phyloP scores from a whole-genome alignment of 495 filamentous ascomycete species.

The Podospora bellae-mahoneyi region DNA sequence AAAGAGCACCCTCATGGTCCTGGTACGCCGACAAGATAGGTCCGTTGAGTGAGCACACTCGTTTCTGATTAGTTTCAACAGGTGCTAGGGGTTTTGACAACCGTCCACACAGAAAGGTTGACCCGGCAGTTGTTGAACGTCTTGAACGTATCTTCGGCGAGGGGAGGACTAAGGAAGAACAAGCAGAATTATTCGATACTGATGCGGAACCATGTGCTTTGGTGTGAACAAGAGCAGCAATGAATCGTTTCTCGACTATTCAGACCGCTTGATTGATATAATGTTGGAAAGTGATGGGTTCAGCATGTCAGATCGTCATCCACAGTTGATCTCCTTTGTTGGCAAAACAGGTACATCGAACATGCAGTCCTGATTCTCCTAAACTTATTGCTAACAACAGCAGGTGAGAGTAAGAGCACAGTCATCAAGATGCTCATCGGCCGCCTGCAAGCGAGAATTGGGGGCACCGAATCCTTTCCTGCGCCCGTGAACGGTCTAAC shows the following conservation, averaged over 20 bases:
- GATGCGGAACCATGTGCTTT: slow-evolving; percentile 53
- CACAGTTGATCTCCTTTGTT: slow-evolving; percentile 48
- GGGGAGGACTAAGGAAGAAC: slow-evolving; percentile 28
- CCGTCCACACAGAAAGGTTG: slow-evolving; percentile 31
- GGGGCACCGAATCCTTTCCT: slow-evolving; percentile 20
- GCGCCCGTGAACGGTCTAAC: slow-evolving; percentile 36
- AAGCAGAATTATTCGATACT: slow-evolving; percentile 29
- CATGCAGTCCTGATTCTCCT: no score
- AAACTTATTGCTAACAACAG: no score
- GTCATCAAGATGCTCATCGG: slow-evolving; percentile 54
- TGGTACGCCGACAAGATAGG: no score
- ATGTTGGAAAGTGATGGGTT: slow-evolving; percentile 37
- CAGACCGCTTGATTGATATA: slow-evolving; percentile 36
- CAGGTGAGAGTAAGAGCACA: slow-evolving; percentile 57
- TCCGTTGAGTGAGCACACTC: no score
- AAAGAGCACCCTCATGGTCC: no score
- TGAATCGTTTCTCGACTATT: slow-evolving; percentile 39
- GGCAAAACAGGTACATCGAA: slow-evolving; percentile 36
- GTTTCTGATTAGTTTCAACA: no score
- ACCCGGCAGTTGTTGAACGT: slow-evolving; percentile 28
- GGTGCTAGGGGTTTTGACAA: no score
- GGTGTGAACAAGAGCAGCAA: slow-evolving; percentile 37
- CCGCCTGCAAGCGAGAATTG: slow-evolving; percentile 22
- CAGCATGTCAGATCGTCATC: slow-evolving; percentile 35
- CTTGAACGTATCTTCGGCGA: slow-evolving; percentile 30